A percentile compares a stretch with the other conserved stretches of the same genome.
Evolutionary conservation across 106 monocot species (phyloP).

Genomic region (Dioscorea zingiberensis): DNA sequence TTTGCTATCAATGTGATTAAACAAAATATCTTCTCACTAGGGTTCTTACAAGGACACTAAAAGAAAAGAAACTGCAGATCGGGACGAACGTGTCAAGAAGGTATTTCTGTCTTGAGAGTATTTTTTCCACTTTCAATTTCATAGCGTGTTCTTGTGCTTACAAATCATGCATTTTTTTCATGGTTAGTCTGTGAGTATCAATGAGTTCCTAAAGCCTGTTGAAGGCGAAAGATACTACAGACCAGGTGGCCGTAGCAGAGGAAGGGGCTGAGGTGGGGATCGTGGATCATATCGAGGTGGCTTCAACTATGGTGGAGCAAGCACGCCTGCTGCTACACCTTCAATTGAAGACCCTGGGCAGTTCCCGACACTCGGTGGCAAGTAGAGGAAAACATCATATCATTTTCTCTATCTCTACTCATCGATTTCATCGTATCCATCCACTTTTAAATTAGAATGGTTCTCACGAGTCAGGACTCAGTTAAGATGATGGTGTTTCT

Average conservation of each 20-base stretch:
- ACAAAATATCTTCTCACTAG: constrained; percentile 5
- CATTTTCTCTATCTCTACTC: too few relatives aligned
- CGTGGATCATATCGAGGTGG: constrained; percentile 35
- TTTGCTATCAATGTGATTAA: too few relatives aligned
- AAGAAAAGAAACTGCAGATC: constrained; percentile 39
- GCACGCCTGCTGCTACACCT: constrained; percentile 9
- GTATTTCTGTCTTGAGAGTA: neutral
- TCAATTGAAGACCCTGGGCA: constrained; percentile 41
- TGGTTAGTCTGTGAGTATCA: constrained; percentile 34
- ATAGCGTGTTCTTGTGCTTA: too few relatives aligned
- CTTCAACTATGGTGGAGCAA: neutral
- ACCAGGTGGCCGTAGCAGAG: constrained; percentile 22
- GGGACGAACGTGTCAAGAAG: constrained; percentile 41
- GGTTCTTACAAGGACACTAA: constrained; percentile 40
- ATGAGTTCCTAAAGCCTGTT: too few relatives aligned
- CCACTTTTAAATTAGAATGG: neutral
- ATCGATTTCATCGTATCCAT: neutral
- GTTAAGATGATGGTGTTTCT: neutral
- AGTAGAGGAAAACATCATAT: constrained; percentile 12
- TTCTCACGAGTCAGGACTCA: neutral
- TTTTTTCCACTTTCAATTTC: too few relatives aligned
- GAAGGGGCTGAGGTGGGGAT: constrained; percentile 24
- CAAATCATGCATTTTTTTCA: neutral
- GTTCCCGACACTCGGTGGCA: constrained; percentile 54
- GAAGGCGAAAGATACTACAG: constrained; percentile 32